Evolutionary conservation across 176 grass and related monocot species (phyloP).

Genomic region (Lolium rigidum): DNA sequence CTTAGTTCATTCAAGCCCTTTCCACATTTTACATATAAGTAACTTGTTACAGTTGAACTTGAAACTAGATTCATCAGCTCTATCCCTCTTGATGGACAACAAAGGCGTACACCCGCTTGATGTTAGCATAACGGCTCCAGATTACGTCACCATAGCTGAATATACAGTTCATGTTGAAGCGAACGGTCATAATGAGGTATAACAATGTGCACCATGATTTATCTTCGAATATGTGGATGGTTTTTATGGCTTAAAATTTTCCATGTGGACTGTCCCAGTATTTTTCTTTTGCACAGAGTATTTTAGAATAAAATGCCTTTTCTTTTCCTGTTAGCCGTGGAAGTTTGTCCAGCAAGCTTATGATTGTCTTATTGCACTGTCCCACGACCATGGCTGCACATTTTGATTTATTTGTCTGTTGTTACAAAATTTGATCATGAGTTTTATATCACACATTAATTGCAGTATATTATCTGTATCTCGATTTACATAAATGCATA

Average conservation of each 20-base stretch:
- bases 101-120: constrained; percentile 61
- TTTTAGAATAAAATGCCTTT: constrained; percentile 24
- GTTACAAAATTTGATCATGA: not conserved
- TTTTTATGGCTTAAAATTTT: not conserved
- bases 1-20: not conserved
- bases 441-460: not conserved
- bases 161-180: constrained; percentile 55
- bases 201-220: constrained; percentile 13
- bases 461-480: not conserved
- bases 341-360: constrained; percentile 20
- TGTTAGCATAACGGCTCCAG: constrained; percentile 67
- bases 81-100: constrained; percentile 91
- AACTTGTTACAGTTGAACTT: constrained; percentile 40
- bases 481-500: constrained; percentile 1
- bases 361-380: constrained; percentile 4
- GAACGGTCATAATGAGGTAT: constrained; percentile 74
- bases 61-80: constrained; percentile 74
- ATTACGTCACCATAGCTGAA: constrained; percentile 63
- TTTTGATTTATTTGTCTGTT: not conserved
- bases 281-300: not conserved
- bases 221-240: constrained; percentile 11
- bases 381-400: not conserved
- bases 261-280: not conserved
- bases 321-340: not conserved
- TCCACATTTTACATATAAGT: not conserved